phyloP scores from a whole-genome alignment of 257 asterid genomes.

The Nicotiana undulata region DNA sequence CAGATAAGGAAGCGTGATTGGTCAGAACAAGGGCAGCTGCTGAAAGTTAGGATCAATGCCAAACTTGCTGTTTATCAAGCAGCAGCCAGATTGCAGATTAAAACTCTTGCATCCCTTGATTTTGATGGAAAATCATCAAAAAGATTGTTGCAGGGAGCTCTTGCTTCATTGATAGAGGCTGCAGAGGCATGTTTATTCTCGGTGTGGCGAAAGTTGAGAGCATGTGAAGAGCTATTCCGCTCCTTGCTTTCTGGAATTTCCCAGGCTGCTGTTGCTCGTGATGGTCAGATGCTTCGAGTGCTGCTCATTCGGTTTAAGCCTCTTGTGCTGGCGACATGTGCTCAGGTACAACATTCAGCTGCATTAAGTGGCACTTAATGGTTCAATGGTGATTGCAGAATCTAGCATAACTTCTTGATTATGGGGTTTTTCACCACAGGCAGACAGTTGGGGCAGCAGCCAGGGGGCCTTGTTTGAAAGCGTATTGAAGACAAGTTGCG shows the following conservation, averaged over 20 bases:
- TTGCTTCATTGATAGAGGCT: slow-evolving; percentile 72
- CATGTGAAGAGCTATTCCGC: slow-evolving; percentile 89
- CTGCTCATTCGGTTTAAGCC: slow-evolving; percentile 85
- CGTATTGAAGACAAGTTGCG: slow-evolving; percentile 81
- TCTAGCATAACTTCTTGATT: slow-evolving; percentile 17
- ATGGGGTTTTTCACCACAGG: slow-evolving; percentile 35
- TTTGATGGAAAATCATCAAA: slow-evolving; percentile 86
- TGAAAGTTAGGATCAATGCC: slow-evolving; percentile 72
- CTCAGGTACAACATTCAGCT: slow-evolving; percentile 51
- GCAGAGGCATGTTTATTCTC: slow-evolving; percentile 84
- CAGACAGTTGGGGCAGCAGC: slow-evolving; percentile 66
- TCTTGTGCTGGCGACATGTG: slow-evolving; percentile 81
- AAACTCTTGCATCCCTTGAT: slow-evolving; percentile 63
- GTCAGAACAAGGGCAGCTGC: slow-evolving; percentile 83
- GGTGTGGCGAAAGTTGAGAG: slow-evolving; percentile 84
- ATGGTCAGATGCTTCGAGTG: slow-evolving; percentile 88
- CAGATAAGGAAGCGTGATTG: slow-evolving; percentile 92
- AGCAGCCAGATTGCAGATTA: slow-evolving; percentile 70
- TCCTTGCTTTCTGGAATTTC: slow-evolving; percentile 85
- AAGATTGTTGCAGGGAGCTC: slow-evolving; percentile 83
- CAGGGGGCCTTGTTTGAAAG: slow-evolving; percentile 87
- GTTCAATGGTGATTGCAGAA: slow-evolving; percentile 13
- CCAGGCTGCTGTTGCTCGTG: slow-evolving; percentile 75
- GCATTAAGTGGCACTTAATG: slow-evolving; percentile 3
- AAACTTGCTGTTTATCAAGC: slow-evolving; percentile 88